Evolutionary conservation across 1,284 basidiomycete species (phyloP).

Genomic region (Leccinum olivaceoglutinosum): DNA sequence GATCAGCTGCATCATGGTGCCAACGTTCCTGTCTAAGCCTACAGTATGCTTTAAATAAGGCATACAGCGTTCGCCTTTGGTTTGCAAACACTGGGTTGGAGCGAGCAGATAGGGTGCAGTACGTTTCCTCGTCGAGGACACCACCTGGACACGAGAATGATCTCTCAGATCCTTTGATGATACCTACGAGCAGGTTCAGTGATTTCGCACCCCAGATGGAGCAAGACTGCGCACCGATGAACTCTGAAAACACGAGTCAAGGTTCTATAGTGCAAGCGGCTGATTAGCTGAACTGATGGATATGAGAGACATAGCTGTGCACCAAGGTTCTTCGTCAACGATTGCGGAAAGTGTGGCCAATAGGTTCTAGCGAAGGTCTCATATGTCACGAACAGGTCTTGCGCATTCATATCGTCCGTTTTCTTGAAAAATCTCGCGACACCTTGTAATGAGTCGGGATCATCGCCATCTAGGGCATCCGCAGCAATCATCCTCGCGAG

Average conservation of each 20-base stretch:
- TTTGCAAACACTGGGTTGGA: slow-evolving; percentile 50
- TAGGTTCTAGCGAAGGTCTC: slow-evolving; percentile 48
- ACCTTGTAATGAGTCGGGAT: slow-evolving; percentile 5
- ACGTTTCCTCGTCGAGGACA: slow-evolving; percentile 41
- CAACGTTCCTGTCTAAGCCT: slow-evolving; percentile 39
- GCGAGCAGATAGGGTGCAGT: slow-evolving; percentile 44
- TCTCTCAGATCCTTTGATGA: slow-evolving; percentile 63
- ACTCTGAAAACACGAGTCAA: slow-evolving; percentile 61
- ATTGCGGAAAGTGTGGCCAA: slow-evolving; percentile 60
- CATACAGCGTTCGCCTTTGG: slow-evolving; percentile 46
- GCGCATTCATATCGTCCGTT: slow-evolving; percentile 12
- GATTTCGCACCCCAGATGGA: neutral
- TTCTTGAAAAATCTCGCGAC: slow-evolving; percentile 14
- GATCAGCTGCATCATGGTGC: slow-evolving; percentile 61
- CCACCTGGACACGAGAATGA: slow-evolving; percentile 33
- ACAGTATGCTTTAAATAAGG: slow-evolving; percentile 50
- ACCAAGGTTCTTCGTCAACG: slow-evolving; percentile 53
- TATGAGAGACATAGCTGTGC: slow-evolving; percentile 5
- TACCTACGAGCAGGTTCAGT: slow-evolving; percentile 35
- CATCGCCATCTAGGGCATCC: slow-evolving; percentile 18
- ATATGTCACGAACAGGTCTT: slow-evolving; percentile 39
- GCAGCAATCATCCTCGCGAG: slow-evolving; percentile 16
- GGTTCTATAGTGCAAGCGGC: slow-evolving; percentile 39
- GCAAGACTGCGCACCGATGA: slow-evolving; percentile 44
- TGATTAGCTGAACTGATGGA: neutral